These are phyloP conservation scores for Ambrosia hybrid DNA, from an alignment of 140 eudicot species.

Conservation along the genomic window DNA sequence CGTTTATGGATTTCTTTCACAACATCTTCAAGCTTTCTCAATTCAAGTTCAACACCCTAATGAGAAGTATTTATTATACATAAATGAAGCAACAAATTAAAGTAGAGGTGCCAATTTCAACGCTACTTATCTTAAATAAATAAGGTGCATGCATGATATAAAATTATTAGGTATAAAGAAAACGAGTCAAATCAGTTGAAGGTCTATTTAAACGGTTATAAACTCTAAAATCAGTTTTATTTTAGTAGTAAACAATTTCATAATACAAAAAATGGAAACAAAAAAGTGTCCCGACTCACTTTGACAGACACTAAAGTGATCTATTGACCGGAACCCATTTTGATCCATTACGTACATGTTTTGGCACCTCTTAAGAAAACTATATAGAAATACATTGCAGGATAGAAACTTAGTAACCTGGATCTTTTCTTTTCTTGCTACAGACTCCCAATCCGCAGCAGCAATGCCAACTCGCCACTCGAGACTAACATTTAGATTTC, in stretches of 20 bases:
- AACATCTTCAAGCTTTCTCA: conserved; percentile 72
- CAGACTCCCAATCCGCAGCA: conserved; percentile 91
- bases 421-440: conserved; percentile 78
- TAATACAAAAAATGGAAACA: too few relatives aligned
- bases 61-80: conserved; percentile 6
- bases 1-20: conserved; percentile 71
- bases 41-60: conserved; percentile 85
- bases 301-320: too few relatives aligned
- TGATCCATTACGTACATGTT: too few relatives aligned
- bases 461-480: conserved; percentile 86
- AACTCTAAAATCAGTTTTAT: too few relatives aligned
- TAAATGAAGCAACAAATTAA: neutral
- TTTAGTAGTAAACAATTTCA: too few relatives aligned
- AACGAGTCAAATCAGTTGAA: too few relatives aligned
- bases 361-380: too few relatives aligned
- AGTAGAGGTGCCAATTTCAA: neutral
- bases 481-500: conserved; percentile 51
- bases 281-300: too few relatives aligned
- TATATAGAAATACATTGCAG: too few relatives aligned
- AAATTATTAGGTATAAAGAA: too few relatives aligned
- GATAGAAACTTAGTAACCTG: conserved; percentile 39
- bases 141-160: neutral
- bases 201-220: too few relatives aligned
- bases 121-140: neutral
- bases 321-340: too few relatives aligned